phyloP scores from a whole-genome alignment of 495 filamentous ascomycete genomes.

The Symbiotaphrina buchneri region DNA sequence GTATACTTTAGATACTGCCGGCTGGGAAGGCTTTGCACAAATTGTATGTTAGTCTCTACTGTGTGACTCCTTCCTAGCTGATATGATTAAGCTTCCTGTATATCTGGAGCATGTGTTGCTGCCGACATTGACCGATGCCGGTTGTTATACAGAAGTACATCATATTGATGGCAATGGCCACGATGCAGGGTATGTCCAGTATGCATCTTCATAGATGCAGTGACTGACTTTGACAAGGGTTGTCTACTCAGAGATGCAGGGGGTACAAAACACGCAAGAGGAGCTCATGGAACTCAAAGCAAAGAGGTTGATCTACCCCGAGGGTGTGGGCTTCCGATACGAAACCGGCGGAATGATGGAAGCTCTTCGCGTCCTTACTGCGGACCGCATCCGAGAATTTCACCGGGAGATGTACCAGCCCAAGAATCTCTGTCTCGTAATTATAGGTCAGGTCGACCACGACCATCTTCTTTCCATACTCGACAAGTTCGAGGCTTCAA shows the following conservation, averaged over 20 bases:
- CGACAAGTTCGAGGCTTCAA: constrained; percentile 72
- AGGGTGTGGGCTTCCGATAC: constrained; percentile 79
- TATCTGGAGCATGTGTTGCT: constrained; percentile 90
- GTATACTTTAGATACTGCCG: constrained; percentile 83
- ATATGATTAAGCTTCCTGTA: constrained; percentile 36
- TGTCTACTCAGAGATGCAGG: constrained; percentile 99
- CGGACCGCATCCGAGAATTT: constrained; percentile 76
- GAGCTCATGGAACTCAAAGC: constrained; percentile 72
- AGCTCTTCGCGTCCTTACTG: constrained; percentile 59
- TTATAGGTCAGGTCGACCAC: constrained; percentile 81
- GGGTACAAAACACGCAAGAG: constrained; percentile 55
- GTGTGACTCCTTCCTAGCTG: not conserved
- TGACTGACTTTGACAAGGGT: constrained; percentile 24
- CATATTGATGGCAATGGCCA: constrained; percentile 84
- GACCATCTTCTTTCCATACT: constrained; percentile 53
- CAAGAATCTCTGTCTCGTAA: constrained; percentile 75
- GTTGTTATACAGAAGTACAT: constrained; percentile 88
- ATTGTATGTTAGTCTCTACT: constrained; percentile 19
- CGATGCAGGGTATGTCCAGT: constrained; percentile 39
- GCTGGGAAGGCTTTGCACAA: constrained; percentile 89
- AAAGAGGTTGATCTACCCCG: constrained; percentile 61
- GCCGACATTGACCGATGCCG: constrained; percentile 78
- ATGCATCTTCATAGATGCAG: not conserved
- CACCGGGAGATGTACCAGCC: constrained; percentile 97
- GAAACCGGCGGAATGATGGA: constrained; percentile 97